phyloP scores from a whole-genome alignment of 164 flowering plant species.

The Annona squamosa region DNA sequence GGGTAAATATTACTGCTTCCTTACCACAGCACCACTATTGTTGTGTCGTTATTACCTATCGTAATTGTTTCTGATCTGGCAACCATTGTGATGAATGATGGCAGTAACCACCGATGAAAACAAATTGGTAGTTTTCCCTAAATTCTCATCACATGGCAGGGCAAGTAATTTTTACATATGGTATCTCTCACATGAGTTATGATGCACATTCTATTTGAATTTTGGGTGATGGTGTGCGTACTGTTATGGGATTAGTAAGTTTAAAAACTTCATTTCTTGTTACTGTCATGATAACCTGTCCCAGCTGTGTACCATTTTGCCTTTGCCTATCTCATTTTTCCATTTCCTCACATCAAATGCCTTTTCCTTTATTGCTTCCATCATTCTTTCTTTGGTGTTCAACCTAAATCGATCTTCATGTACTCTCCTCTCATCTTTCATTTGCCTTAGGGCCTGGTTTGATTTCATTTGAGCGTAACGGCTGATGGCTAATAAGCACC shows the following conservation, averaged over 20 bases:
- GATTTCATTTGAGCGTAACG: no score
- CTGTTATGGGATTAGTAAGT: no score
- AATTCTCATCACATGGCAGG: neutral
- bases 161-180: neutral
- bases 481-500: no score
- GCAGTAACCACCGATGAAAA: neutral
- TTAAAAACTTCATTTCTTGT: neutral
- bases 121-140: neutral
- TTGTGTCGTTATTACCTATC: neutral
- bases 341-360: neutral
- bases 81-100: neutral
- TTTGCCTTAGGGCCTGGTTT: no score
- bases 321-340: neutral
- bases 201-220: no score
- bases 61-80: neutral
- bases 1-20: conserved; percentile 44
- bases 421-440: no score
- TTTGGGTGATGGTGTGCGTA: no score
- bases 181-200: no score
- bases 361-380: neutral
- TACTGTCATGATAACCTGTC: neutral
- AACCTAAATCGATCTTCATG: no score
- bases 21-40: neutral
- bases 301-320: neutral
- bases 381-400: neutral